Percentiles rank a stretch among this genome's conserved stretches.
These are phyloP conservation scores for Calvatia gigantea DNA, from an alignment of 768 basidiomycete species.

Conservation along the genomic window DNA sequence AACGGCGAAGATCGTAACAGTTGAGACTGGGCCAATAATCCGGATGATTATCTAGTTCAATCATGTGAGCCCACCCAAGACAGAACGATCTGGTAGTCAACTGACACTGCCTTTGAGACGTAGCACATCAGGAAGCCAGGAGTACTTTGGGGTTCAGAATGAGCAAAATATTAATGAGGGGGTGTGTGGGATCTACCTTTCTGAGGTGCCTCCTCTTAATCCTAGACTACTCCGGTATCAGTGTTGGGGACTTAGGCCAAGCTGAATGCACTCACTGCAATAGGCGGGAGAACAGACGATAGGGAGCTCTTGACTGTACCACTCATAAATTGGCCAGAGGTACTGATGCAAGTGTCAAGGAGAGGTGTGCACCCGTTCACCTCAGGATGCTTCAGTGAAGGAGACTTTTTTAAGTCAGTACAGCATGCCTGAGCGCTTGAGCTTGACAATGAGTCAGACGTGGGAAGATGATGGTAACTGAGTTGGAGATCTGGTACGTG, in stretches of 20 bases:
- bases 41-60: conserved; percentile 55
- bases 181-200: conserved; percentile 33
- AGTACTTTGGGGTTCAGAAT: conserved; percentile 49
- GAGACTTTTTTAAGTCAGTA: neutral
- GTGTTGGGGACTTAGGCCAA: neutral
- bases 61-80: conserved; percentile 5
- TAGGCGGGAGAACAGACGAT: conserved; percentile 25
- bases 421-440: neutral
- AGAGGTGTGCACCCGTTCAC: too few species aligned
- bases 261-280: conserved; percentile 19
- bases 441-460: neutral
- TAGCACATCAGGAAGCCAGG: conserved; percentile 87
- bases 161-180: neutral
- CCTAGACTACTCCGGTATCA: conserved; percentile 28
- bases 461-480: conserved; percentile 8
- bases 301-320: conserved; percentile 28
- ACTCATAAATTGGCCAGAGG: neutral
- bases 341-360: neutral
- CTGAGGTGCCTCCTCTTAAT: conserved; percentile 52
- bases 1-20: conserved; percentile 73
- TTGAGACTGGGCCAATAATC: conserved; percentile 80
- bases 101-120: conserved; percentile 79
- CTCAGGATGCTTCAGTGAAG: neutral
- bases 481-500: neutral
- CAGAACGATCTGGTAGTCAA: conserved; percentile 10